Evolutionary conservation across 225 moss, liverwort and hornwort genomes (phyloP), one percentile per base, ranked within the genome.

Genomic region (Lunularia cruciata): DNA sequence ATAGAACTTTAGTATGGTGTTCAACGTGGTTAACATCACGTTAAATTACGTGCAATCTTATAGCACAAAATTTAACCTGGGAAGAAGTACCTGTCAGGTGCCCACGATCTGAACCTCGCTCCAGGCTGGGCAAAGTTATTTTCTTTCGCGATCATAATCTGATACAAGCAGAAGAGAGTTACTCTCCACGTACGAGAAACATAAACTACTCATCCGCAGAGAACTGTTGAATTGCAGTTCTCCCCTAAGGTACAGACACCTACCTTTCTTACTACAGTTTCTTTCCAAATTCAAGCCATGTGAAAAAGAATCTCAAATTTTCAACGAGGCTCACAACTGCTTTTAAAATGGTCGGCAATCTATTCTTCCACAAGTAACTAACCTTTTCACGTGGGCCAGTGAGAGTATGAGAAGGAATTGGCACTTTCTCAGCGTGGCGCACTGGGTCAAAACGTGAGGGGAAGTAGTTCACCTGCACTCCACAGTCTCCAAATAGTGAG

Each of bases 381-480:
- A 83, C 83, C 86, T 83, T 86, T 47, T 74, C 72, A 18, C 86
- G 68, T 61, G n/a, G 40, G 3, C 83, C 86, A 32, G 68, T 61
- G 5, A 83, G 63, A 28, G 47, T 36, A 63, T 72, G 60, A 49
- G 72, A 45, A 63, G 86, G 80, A 31, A 86, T 73, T 14, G 83
- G 86, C 16, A 74, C 73, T 73, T 75, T 78, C 32, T 82, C 82
- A 16, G 85, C 49, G 65, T 85, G 85, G n/a, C 85, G 82, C 26
- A 79, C 78, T 39, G 85, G 82, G 69, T 85, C 85, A 42, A 69
- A 76, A 7, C 85, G 82, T 14, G 85, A 85, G 14, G 85, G 85
- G 76, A 85, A 85, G 55, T 85, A 85, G 57, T 85, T 85, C 63
- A 85, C 84, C 84, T 84, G 63, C 13, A 51, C 38, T 4, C 16